Evolutionary conservation across 768 basidiomycete species (phyloP), one percentile per base, ranked within the genome.

Genomic region (Hericium coralloides): DNA sequence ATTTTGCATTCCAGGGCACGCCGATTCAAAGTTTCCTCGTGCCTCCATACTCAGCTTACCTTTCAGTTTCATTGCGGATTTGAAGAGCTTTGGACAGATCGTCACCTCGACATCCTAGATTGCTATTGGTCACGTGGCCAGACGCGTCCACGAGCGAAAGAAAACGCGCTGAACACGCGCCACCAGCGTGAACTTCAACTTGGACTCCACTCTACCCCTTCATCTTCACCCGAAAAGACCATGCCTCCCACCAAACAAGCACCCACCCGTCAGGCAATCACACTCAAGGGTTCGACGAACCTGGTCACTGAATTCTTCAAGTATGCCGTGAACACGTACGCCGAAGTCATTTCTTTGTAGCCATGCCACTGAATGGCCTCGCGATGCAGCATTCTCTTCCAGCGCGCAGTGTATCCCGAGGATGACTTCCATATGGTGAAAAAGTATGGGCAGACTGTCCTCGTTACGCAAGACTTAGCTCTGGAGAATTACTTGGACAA

Each of bases 391-490:
- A 95, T 98, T 65, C 76, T 99, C 55, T 99, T 95, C 73, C 95
- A 98, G 73, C 81, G 97, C 47, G 93, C 92, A 57, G 89, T 99
- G 18, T 99, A 98, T 69, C 97, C 97, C 2, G 86, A 92, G 0
- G 97, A 98, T 70, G 97, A 99, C 74, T 99, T 99, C 69, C 89
- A 92, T 67, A 95, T 97, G 92, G 95, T 99, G 58, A 99, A 98
- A 72, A 99, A 98, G 70, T 99, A 98, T 63, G 95, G 97, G 0
- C 86, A 98, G 67, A 94, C 92, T 0, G 90, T 99, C 53, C 79
- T 98, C 23, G 88, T 98, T 7, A 97, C 95, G 0, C 89, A 94
- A 62, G 95, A 99, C 63, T 83, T 94, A 49, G 88, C 89, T 3
- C 74, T 99, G 50, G 92, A 98, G 68, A 91, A 87, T 67, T 98